Evolutionary conservation across 768 basidiomycete species (phyloP).

Genomic region (Pleurotus eryngii): DNA sequence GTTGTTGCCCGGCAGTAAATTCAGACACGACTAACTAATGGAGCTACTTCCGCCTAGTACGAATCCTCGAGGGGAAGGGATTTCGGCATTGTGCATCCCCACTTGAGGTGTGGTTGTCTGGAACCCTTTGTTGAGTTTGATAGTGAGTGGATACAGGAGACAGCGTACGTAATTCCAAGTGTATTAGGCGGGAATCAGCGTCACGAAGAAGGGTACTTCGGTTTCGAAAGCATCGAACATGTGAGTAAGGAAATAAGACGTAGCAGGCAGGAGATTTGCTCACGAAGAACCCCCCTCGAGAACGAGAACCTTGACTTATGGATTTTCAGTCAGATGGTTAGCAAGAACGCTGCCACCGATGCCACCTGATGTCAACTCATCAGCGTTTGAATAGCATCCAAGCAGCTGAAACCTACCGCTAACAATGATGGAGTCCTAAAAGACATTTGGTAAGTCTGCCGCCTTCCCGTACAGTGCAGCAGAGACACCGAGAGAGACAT

Average conservation of each 20-base stretch:
- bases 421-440: conserved; percentile 29
- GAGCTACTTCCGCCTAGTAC: conserved; percentile 20
- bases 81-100: conserved; percentile 12
- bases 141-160: neutral
- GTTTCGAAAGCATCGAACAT: conserved; percentile 4
- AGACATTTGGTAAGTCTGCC: neutral
- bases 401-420: conserved; percentile 19
- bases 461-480: neutral
- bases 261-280: neutral
- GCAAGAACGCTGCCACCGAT: conserved; percentile 24
- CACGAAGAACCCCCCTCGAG: conserved; percentile 18
- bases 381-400: neutral
- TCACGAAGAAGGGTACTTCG: conserved; percentile 12
- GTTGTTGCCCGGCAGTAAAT: neutral
- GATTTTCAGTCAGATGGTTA: conserved; percentile 20
- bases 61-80: conserved; percentile 18
- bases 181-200: conserved; percentile 7
- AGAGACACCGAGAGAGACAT: neutral
- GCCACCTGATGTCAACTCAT: conserved; percentile 18
- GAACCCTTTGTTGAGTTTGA: conserved; percentile 13
- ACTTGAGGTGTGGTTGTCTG: conserved; percentile 22
- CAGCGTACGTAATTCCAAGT: conserved; percentile 7
- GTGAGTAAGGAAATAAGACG: neutral
- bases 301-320: conserved; percentile 19
- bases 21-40: conserved; percentile 15